phyloP scores from a whole-genome alignment of 2,329 filamentous ascomycete species.

The Colletotrichum higginsianum region DNA sequence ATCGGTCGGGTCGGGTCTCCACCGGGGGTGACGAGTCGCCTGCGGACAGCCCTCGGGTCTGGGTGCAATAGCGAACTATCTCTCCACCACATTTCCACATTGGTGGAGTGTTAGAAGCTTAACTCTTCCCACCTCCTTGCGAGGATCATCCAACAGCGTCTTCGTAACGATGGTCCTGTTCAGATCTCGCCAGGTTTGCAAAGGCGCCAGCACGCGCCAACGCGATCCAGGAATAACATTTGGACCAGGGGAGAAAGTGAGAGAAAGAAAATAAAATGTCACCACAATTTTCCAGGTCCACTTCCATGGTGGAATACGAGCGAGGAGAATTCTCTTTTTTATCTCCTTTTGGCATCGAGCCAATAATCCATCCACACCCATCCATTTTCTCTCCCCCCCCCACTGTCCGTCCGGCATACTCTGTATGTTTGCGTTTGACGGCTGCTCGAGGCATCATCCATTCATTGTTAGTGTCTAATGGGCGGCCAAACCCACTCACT shows the following conservation, averaged over 20 bases:
- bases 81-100: conserved; percentile 12
- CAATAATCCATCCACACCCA: background rate
- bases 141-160: conserved; percentile 26
- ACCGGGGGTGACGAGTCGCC: conserved; percentile 30
- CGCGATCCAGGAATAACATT: conserved; percentile 38
- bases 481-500: conserved; percentile 11
- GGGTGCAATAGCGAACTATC: conserved; percentile 21
- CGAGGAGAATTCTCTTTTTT: conserved; percentile 18
- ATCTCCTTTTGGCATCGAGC: conserved; percentile 1
- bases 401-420: conserved; percentile 1
- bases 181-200: conserved; percentile 33
- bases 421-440: conserved; percentile 40
- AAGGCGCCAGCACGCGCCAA: conserved; percentile 7
- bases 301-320: conserved; percentile 36
- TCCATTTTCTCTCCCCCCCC: background rate
- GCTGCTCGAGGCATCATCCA: conserved; percentile 35
- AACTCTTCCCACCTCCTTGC: conserved; percentile 31
- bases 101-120: conserved; percentile 40
- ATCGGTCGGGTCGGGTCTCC: conserved; percentile 6
- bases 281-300: conserved; percentile 20
- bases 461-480: conserved; percentile 19
- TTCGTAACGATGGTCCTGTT: background rate
- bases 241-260: background rate
- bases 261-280: background rate
- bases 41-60: background rate